phyloP scores from a whole-genome alignment of 2,329 filamentous ascomycete genomes.

The Fusarium continuum region DNA sequence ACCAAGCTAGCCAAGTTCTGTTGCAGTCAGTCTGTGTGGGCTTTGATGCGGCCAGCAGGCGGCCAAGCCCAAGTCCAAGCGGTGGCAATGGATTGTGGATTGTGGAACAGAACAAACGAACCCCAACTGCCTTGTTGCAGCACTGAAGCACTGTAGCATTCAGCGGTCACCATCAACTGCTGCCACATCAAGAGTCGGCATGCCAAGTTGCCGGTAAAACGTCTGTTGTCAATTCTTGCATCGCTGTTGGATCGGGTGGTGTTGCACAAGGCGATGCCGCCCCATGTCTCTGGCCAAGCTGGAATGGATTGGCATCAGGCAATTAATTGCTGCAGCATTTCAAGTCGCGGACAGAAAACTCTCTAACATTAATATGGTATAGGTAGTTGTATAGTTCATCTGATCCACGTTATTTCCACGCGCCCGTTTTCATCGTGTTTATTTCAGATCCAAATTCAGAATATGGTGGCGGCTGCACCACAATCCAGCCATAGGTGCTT shows the following conservation, averaged over 20 bases:
- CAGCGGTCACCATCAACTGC: conserved; percentile 14
- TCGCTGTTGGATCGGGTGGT: conserved; percentile 1
- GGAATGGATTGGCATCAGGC: conserved; percentile 19
- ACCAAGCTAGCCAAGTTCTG: conserved; percentile 1
- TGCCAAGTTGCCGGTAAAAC: conserved; percentile 10
- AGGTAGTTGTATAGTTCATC: not conserved
- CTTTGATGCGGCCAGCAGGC: conserved; percentile 12
- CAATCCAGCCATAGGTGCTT: conserved; percentile 7
- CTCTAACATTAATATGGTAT: not conserved
- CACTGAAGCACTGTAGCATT: conserved; percentile 17
- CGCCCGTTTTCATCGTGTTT: conserved; percentile 2
- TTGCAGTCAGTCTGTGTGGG: not conserved
- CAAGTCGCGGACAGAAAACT: conserved; percentile 1
- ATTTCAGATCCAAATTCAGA: too few relatives aligned
- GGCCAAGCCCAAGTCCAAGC: conserved; percentile 3
- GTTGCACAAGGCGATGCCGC: conserved; percentile 20
- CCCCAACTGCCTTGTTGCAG: conserved; percentile 3
- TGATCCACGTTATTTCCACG: conserved; percentile 14
- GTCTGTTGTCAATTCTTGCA: conserved; percentile 1
- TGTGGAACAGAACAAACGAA: too few relatives aligned
- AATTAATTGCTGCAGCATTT: conserved; percentile 12
- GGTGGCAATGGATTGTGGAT: conserved; percentile 17
- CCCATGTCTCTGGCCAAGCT: conserved; percentile 8
- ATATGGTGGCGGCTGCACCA: conserved; percentile 6
- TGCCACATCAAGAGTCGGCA: conserved; percentile 24